Conservation (phyloP, 2,329 filamentous ascomycete species). For the Colletotrichum brevisporum region DNA sequence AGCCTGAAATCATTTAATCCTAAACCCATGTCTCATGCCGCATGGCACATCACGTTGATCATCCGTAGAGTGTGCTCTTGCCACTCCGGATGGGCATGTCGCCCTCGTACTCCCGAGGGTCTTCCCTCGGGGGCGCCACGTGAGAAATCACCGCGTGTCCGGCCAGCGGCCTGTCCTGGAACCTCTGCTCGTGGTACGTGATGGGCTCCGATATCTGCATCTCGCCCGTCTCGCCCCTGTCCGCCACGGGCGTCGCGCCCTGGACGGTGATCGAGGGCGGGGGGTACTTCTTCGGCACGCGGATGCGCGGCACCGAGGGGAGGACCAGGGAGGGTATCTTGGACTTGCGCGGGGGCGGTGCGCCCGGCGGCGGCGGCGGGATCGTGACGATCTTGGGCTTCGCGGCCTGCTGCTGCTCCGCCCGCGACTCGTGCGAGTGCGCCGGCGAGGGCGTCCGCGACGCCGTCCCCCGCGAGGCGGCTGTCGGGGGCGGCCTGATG, state of each 20-base stretch:
- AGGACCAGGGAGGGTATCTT: constrained; percentile 53
- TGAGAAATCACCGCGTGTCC: constrained; percentile 31
- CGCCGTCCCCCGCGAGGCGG: no score
- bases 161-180: constrained; percentile 45
- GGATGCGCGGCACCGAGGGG: constrained; percentile 55
- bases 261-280: constrained; percentile 54
- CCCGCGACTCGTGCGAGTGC: no score
- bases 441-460: no score
- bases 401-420: no score
- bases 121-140: constrained; percentile 14
- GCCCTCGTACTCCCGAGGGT: constrained; percentile 32
- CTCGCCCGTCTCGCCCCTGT: constrained; percentile 42
- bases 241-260: constrained; percentile 47
- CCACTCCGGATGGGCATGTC: constrained; percentile 54
- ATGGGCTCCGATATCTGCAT: constrained; percentile 51
- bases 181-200: constrained; percentile 43
- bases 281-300: constrained; percentile 57
- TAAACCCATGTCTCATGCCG: not conserved
- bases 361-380: no score
- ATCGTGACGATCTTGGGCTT: no score
- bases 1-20: not conserved
- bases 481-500: constrained; percentile 31
- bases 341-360: no score
- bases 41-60: constrained; percentile 8
- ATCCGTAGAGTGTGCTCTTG: constrained; percentile 54